Evolutionary conservation across 2,329 filamentous ascomycete species (phyloP).

Genomic region (Pseudogymnoascus sp.): DNA sequence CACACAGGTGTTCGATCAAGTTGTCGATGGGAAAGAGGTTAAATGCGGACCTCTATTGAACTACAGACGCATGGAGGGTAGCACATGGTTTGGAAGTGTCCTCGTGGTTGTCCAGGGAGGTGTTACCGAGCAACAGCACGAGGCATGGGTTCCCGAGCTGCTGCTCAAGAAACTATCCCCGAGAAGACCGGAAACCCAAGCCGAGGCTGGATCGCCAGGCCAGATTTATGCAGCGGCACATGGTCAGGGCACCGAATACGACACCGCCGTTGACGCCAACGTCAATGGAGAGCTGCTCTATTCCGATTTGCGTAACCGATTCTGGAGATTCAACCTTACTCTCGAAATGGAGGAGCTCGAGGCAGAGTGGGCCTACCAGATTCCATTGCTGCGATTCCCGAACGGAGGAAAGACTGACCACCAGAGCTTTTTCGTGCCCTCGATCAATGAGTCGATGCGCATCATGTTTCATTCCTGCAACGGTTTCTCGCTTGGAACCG

Average conservation of each 20-base stretch:
- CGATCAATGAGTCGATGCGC: slow-evolving; percentile 79
- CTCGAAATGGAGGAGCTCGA: slow-evolving; percentile 66
- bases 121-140: slow-evolving; percentile 37
- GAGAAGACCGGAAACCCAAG: background rate
- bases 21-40: slow-evolving; percentile 42
- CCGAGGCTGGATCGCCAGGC: slow-evolving; percentile 18
- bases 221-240: slow-evolving; percentile 22
- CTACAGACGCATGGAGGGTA: slow-evolving; percentile 64
- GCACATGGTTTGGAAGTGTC: slow-evolving; percentile 75
- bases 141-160: slow-evolving; percentile 52
- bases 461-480: slow-evolving; percentile 99
- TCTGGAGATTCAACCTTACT: slow-evolving; percentile 83
- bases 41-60: slow-evolving; percentile 69
- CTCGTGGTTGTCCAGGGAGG: slow-evolving; percentile 73
- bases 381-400: slow-evolving; percentile 57
- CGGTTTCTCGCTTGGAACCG: slow-evolving; percentile 83
- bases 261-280: slow-evolving; percentile 23
- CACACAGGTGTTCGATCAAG: background rate
- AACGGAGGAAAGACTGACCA: slow-evolving; percentile 46
- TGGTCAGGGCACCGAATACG: slow-evolving; percentile 3
- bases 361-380: slow-evolving; percentile 68
- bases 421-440: slow-evolving; percentile 81
- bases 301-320: slow-evolving; percentile 64
- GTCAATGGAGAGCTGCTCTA: slow-evolving; percentile 53
- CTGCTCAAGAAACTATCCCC: slow-evolving; percentile 34